phyloP scores from a whole-genome alignment of 163 green algal species.

The Botryococcus braunii region DNA sequence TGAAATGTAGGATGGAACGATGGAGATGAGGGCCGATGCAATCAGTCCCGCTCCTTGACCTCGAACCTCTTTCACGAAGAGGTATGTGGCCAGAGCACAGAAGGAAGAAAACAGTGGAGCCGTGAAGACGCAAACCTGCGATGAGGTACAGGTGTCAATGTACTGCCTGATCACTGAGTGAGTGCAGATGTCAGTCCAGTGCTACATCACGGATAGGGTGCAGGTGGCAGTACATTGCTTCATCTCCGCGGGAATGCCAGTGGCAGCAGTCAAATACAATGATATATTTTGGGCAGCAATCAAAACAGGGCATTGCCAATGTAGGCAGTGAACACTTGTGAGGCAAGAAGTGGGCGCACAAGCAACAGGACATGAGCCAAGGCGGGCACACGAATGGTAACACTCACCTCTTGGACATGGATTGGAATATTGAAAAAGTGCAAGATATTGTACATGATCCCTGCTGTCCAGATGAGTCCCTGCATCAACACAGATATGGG shows the following conservation, averaged over 20 bases:
- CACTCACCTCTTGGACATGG: slow-evolving; percentile 74
- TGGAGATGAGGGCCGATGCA: slow-evolving; percentile 72
- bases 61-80: slow-evolving; percentile 69
- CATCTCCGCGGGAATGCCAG: not conserved
- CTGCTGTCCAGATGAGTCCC: slow-evolving; percentile 83
- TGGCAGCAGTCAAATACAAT: not conserved
- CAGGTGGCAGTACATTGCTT: not conserved
- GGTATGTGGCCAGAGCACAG: slow-evolving; percentile 75
- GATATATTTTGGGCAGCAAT: no score
- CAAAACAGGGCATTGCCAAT: no score
- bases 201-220: not conserved
- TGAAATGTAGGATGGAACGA: slow-evolving; percentile 86
- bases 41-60: slow-evolving; percentile 73
- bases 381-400: not conserved
- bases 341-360: not conserved
- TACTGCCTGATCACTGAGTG: no score
- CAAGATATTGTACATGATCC: slow-evolving; percentile 70
- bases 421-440: slow-evolving; percentile 77
- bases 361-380: not conserved
- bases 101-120: slow-evolving; percentile 86
- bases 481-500: no score
- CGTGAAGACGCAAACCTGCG: slow-evolving; percentile 91
- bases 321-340: no score
- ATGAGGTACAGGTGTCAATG: not conserved
- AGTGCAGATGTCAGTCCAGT: not conserved